A percentile compares a stretch with the other conserved stretches of the same genome.
Evolutionary conservation across 257 asterid genomes (phyloP).

Genomic region (Solanum pinnatisectum): DNA sequence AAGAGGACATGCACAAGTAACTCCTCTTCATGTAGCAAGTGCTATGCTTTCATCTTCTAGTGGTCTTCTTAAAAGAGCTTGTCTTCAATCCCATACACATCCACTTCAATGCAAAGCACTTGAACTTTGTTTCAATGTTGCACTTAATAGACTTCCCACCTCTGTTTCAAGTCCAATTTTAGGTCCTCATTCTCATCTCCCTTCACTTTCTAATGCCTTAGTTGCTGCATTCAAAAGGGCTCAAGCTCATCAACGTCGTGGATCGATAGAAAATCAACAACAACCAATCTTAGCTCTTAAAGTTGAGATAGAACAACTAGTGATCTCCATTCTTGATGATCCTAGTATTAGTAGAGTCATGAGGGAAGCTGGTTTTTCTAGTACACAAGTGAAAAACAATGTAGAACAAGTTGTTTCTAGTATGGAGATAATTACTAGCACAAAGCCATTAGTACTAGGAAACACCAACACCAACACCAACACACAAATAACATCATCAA

Average conservation of each 20-base stretch:
- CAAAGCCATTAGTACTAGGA: slow-evolving; percentile 26
- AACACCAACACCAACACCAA: slow-evolving; percentile 6
- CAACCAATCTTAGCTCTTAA: slow-evolving; percentile 73
- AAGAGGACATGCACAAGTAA: slow-evolving; percentile 91
- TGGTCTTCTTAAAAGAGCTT: slow-evolving; percentile 56
- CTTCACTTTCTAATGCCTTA: slow-evolving; percentile 89
- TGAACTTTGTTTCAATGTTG: slow-evolving; percentile 92
- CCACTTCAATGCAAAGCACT: slow-evolving; percentile 96
- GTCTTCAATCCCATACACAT: slow-evolving; percentile 80
- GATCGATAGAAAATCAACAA: slow-evolving; percentile 69
- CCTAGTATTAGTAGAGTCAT: slow-evolving; percentile 96
- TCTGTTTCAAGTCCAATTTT: slow-evolving; percentile 56
- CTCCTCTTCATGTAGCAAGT: slow-evolving; percentile 90
- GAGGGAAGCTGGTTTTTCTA: slow-evolving; percentile 93
- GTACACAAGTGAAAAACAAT: slow-evolving; percentile 68
- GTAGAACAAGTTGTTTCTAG: slow-evolving; percentile 50
- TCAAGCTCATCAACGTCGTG: slow-evolving; percentile 92
- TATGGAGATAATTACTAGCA: slow-evolving; percentile 7
- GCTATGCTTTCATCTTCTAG: slow-evolving; percentile 64
- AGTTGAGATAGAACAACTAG: slow-evolving; percentile 73
- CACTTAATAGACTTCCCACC: slow-evolving; percentile 85
- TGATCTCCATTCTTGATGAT: slow-evolving; percentile 77
- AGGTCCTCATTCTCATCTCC: slow-evolving; percentile 51
- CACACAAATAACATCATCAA: background rate
- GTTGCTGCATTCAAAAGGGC: slow-evolving; percentile 94